These are phyloP conservation scores for Lasiosphaeria ovina DNA, from an alignment of 495 filamentous ascomycete species.

Conservation along the genomic window DNA sequence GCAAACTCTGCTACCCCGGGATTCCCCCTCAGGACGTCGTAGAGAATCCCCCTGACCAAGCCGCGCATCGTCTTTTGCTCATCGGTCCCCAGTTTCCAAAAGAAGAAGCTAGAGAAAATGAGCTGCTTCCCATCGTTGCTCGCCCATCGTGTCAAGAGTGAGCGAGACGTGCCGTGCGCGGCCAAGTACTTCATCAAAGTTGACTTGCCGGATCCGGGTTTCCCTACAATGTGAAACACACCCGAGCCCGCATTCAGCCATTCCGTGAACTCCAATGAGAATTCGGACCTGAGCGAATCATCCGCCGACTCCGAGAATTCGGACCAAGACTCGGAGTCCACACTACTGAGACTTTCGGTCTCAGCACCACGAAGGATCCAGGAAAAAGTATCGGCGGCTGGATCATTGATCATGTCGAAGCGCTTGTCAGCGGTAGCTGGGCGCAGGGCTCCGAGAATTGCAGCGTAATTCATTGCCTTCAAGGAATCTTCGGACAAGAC, in stretches of 20 bases:
- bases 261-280: not conserved
- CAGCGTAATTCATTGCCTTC: not conserved
- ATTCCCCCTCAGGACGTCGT: not conserved
- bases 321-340: too few relatives aligned
- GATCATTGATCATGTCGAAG: not conserved
- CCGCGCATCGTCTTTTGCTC: conserved; percentile 43
- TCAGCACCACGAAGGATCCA: not conserved
- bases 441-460: not conserved
- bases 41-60: conserved; percentile 38
- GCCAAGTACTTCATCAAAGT: conserved; percentile 7
- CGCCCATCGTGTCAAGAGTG: not conserved
- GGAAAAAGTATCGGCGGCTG: not conserved
- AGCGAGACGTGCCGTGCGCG: not conserved
- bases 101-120: conserved; percentile 44
- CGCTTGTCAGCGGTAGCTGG: not conserved
- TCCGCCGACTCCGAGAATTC: too few relatives aligned
- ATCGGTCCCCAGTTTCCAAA: conserved; percentile 39
- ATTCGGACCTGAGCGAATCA: too few relatives aligned
- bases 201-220: conserved; percentile 6
- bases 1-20: not conserved
- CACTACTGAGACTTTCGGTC: not conserved
- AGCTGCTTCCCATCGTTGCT: conserved; percentile 15
- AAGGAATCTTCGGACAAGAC: not conserved
- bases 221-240: conserved; percentile 2
- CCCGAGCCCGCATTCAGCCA: not conserved